Evolutionary conservation across 2,329 filamentous ascomycete genomes (phyloP), one percentile per base, ranked within the genome.

Genomic region (Pseudopyricularia cyperi): DNA sequence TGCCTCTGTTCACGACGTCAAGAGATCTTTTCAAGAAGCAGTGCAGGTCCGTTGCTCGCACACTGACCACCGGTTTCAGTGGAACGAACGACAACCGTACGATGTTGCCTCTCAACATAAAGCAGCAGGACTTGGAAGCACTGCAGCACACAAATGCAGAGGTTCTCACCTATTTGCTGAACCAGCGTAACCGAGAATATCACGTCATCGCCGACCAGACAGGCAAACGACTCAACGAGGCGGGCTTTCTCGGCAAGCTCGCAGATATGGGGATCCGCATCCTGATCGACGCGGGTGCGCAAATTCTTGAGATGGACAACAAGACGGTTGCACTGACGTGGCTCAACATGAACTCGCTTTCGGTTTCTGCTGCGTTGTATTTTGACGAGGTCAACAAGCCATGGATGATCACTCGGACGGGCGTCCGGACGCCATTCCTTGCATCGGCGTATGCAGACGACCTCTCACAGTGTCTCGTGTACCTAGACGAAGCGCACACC

Each of bases 51-150:
- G 15, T 46, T 26, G 35, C 51, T 32, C 17, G 54, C 39, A 59
- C 65, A 2, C 55, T 73, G 1, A 84, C 82, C 0, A 86, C 82
- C 0, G 84, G 84, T 0, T 89, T 89, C 60, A 84, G 79, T 7
- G 84, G 84, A 0, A 88, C 85, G 0, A 87, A 85, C 46, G 84
- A 88, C 59, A 80, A 76, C 19, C 70, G 74, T 35, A 66, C 64
- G 0, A 68, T 84, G 33, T 63, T 87, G 0, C 84, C 84, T 0
- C 61, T 80, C n/a, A 79, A 71, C 0, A 78, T 87, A 19, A 62
- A 67, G 19, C 82, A 87, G 50, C 64, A 76, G 0, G 82, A 88
- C 54, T 68, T 88, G 0, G 65, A 69, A 0, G 62, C 68, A 0
- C 68, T 85, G 0, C 58, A 64, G 0, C 77, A 83, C 47, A 85